Evolutionary conservation across 768 basidiomycete species (phyloP), one percentile per base, ranked within the genome.

Genomic region (Leccinum arenicola): DNA sequence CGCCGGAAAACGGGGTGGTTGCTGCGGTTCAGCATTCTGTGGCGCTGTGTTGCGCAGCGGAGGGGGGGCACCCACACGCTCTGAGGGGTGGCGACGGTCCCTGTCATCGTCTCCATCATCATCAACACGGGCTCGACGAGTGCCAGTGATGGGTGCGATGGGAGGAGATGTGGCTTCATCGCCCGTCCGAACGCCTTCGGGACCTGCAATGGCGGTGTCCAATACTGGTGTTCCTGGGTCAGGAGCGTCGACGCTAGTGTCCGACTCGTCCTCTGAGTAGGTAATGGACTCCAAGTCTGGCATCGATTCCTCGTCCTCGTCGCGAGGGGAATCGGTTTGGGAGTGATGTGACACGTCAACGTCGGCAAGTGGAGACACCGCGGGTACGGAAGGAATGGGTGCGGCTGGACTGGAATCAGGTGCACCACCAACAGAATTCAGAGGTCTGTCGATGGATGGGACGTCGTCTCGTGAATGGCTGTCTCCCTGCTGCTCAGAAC

Each of bases 71-170:
- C 73, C 55, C 54, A 75, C 71, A 52, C 87, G 82, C 68, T 87
- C 80, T 21, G 84, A 85, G 17, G 87, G 85, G 65, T 87, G 85
- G 57, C 87, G 79, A 57, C 81, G 78, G 65, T 88, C 84, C 40
- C 85, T 73, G 12, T 84, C 84, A 7, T 80, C 78, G 61, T 88
- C 85, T 6, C 78, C 78, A 56, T 87, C 86, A 55, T 85, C 82
- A 2, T 87, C 84, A 3, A 86, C 84, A 47, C 86, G 74, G 17
- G 80, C 76, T 23, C 85, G 85, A 47, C 85, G 74, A 51, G 68
- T 78, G 14, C 74, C 67, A 5, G 68, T 50, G 17, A 70, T 68
- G 17, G 75, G 71, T 59, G 73, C 72, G 9, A 75, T 60, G 7
- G 69, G 59, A 0, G 74, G 75, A 55, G 74, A 66, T 45, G 68